These are phyloP conservation scores for Xenoacremonium recifei DNA, from an alignment of 2,329 filamentous ascomycete species.

Conservation along the genomic window DNA sequence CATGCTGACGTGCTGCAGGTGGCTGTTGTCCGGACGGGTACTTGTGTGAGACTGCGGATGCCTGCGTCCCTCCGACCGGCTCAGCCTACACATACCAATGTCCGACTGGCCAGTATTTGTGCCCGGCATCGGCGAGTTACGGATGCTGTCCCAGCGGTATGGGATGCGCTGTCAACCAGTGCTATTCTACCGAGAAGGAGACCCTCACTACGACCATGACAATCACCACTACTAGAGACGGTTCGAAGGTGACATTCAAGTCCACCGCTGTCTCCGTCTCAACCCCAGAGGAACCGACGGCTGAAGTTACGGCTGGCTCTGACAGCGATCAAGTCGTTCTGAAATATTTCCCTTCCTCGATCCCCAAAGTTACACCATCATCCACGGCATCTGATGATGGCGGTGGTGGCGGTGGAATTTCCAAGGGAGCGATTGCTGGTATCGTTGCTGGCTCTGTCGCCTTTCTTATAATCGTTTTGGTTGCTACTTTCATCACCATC, in stretches of 20 bases:
- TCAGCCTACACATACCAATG: slow-evolving; percentile 40
- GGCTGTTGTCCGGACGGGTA: slow-evolving; percentile 47
- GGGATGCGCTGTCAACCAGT: slow-evolving; percentile 46
- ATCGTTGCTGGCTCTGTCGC: slow-evolving; percentile 52
- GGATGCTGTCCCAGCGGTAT: slow-evolving; percentile 53
- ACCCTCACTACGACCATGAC: slow-evolving; percentile 45
- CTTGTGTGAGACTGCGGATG: slow-evolving; percentile 36
- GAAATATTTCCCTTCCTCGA: slow-evolving; percentile 43
- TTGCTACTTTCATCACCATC: slow-evolving; percentile 48
- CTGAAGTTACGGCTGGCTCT: slow-evolving; percentile 19
- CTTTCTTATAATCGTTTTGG: slow-evolving; percentile 47
- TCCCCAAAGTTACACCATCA: slow-evolving; percentile 39
- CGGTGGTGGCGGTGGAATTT: slow-evolving; percentile 32
- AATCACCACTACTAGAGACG: slow-evolving; percentile 44
- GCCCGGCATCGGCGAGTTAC: slow-evolving; percentile 48
- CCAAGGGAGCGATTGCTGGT: slow-evolving; percentile 46
- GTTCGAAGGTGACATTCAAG: slow-evolving; percentile 38
- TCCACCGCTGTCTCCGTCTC: slow-evolving; percentile 38
- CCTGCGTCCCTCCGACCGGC: slow-evolving; percentile 45
- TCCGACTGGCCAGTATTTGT: slow-evolving; percentile 43
- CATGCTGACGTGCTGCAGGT: slow-evolving; percentile 30
- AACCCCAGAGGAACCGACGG: slow-evolving; percentile 36
- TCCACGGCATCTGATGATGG: slow-evolving; percentile 20
- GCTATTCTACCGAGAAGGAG: slow-evolving; percentile 46
- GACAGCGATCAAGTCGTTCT: slow-evolving; percentile 31